phyloP scores from a whole-genome alignment of 805 yeast species.

The Hyphopichia homilentoma region DNA sequence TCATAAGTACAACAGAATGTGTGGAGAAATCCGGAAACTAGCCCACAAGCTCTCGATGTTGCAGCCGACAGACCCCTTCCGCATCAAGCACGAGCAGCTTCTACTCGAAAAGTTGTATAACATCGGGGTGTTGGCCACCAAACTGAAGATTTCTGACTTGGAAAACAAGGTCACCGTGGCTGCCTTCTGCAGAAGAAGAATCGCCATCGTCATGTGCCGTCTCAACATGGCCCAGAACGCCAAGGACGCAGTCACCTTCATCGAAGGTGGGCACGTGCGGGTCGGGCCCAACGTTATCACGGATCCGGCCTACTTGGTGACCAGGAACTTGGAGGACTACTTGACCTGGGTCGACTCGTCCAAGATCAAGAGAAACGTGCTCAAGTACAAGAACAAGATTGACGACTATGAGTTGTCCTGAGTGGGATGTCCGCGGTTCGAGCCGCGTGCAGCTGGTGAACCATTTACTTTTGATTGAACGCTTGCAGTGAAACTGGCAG shows the following conservation, averaged over 20 bases:
- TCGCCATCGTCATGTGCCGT: constrained; percentile 93
- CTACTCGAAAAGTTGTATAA: constrained; percentile 80
- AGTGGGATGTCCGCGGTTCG: no score
- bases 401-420: constrained; percentile 58
- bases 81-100: constrained; percentile 84
- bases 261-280: constrained; percentile 96
- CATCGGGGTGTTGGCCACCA: constrained; percentile 88
- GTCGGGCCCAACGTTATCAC: constrained; percentile 96
- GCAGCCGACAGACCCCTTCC: constrained; percentile 81
- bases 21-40: constrained; percentile 86
- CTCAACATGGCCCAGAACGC: constrained; percentile 90
- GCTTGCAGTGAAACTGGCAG: no score
- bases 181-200: constrained; percentile 86
- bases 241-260: constrained; percentile 82
- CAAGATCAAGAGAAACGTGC: constrained; percentile 85
- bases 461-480: no score
- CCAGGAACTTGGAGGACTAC: constrained; percentile 92
- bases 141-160: constrained; percentile 83
- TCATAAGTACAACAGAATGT: constrained; percentile 85
- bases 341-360: constrained; percentile 97
- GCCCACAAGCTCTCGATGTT: constrained; percentile 83
- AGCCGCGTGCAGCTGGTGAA: no score
- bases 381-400: constrained; percentile 74
- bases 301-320: constrained; percentile 92
- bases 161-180: constrained; percentile 92